Evolutionary conservation across 2,329 filamentous ascomycete species (phyloP), one percentile per base, ranked within the genome.

Genomic region (Fusarium napiforme): DNA sequence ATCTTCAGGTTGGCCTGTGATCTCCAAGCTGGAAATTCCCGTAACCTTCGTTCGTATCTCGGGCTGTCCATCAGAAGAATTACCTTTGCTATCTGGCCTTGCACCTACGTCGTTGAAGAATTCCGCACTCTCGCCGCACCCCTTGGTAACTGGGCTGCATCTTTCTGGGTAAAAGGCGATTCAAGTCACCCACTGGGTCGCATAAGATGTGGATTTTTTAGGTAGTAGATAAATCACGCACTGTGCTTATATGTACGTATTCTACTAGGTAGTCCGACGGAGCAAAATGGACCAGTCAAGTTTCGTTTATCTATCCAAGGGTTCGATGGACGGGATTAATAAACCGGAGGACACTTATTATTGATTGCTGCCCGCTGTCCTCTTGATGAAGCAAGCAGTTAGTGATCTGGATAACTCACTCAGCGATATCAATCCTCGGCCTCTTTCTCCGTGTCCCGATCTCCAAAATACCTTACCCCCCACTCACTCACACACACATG

Each of bases 121-220:
- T 55, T 55, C 50, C 23, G 50, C 50, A 28, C 26, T 55, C 50
- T 28, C 15, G 50, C 26, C 50, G 50, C 34, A 55, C 34, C 50
- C 50, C 50, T 12, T 16, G 45, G 26, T 21, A n/a, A 26, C 50
- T 53, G 34, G 23, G 50, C 50, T 53, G 50, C 23, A 39, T 53
- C 50, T 53, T 47, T 43, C 55, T 70, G 46, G 60, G 55, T 53
- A 67, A 67, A 64, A 62, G 28, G 43, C 62, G 61, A 74, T 71
- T 73, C 53, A 50, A 60, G 69, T 57, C 65, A 67, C 42, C 62
- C 62, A 64, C 71, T 74, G 67, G 71, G 67, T 64, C 71, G 71
- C 71, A 74, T 73, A 74, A 69, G 32, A 64, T 55, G 71, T 74
- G 71, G 71, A 55, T 52, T 72, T 46, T 52, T 47, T 23, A 23